Conservation (phyloP, 2,329 filamentous ascomycete species). For the Aspergillaceae sp. region DNA sequence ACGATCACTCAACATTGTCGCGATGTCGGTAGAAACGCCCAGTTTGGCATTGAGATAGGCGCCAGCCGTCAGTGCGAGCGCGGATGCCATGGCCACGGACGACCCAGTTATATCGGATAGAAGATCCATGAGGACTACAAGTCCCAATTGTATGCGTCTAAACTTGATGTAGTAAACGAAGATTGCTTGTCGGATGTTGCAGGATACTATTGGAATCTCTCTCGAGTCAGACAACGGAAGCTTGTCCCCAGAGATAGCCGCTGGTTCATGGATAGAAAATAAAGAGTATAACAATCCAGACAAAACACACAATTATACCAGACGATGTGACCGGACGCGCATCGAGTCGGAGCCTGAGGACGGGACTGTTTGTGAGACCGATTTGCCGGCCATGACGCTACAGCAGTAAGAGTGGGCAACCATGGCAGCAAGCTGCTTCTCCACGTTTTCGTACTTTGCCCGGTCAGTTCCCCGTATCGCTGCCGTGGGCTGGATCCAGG, state of each 20-base stretch:
- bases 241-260: not conserved
- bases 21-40: slow-evolving; percentile 33
- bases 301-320: no score
- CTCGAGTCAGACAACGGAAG: not conserved
- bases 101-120: slow-evolving; percentile 20
- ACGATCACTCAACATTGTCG: slow-evolving; percentile 25
- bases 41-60: slow-evolving; percentile 40
- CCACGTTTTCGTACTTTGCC: not conserved
- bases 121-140: slow-evolving; percentile 15
- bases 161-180: no score
- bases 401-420: not conserved
- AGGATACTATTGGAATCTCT: not conserved
- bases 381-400: slow-evolving; percentile 17
- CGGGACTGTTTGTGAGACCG: no score
- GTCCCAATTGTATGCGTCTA: no score
- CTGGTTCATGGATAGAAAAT: no score
- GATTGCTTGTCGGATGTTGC: not conserved
- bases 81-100: slow-evolving; percentile 26
- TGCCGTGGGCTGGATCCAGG: no score
- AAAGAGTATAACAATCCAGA: no score
- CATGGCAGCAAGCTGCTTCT: not conserved
- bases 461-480: not conserved
- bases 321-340: no score
- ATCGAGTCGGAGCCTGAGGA: no score
- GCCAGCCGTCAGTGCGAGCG: slow-evolving; percentile 26